Evolutionary conservation across 306 rosid species (phyloP), one percentile per base, ranked within the genome.

Genomic region (Ziziphus jujuba): DNA sequence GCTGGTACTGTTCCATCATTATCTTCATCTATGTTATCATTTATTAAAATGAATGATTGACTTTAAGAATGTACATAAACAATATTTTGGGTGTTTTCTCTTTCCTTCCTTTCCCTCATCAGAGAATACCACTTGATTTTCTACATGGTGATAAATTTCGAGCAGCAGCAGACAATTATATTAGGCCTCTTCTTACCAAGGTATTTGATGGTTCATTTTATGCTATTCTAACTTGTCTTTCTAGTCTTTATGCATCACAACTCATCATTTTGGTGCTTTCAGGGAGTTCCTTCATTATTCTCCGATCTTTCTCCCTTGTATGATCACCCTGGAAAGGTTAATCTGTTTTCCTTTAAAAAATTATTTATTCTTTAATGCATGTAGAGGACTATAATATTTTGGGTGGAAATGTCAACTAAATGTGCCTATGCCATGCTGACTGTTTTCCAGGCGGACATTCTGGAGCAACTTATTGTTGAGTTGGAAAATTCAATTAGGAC

Each of bases 61-160:
- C 24, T 56, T 67, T 35, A 50, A 6, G 45, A 64, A 63, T 20
- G 12, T 45, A 23, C 38, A 38, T 59, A 52, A 35, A 59, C 6
- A 63, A 44, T 40, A 16, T 9, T 47, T 57, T 12, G 31, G 45
- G 6, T 65, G 66, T 54, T 51, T 64, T 16, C 11, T 20, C 22
- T 50, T 19, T 20, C 55, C 16, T 71, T 61, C 63, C 45, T 22
- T 33, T 67, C 69, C 72, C 60, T 66, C 55, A 34, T 56, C 87
- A 93, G 99, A 88, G 99, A 82, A 88, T 93, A 80, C 97, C 99
- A 21, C 97, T 93, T 72, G 99, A 93, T 81, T 93, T 93, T 82
- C 84, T 88, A 19, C 90, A 90, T 80, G 96, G 85, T 67, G 91
- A 84, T 61, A 83, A 82, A 61, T 93, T 88, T 78, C 82, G 76